phyloP scores from a whole-genome alignment of 2,329 filamentous ascomycete genomes.

The Alternaria arbusti region DNA sequence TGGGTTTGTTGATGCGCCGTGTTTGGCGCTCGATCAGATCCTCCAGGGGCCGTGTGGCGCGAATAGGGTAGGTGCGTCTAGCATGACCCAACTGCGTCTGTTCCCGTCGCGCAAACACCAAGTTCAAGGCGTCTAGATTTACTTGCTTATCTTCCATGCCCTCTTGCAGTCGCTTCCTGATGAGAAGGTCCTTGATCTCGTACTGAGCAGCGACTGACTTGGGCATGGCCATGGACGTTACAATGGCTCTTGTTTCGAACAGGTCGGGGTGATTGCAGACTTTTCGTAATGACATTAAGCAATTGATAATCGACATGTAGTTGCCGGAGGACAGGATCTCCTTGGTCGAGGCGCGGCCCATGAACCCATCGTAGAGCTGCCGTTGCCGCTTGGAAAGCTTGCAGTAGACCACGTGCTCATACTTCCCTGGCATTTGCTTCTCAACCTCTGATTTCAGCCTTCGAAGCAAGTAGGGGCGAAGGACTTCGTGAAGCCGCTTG shows the following conservation, averaged over 20 bases:
- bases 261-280: slow-evolving; percentile 98
- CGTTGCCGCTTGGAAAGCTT: slow-evolving; percentile 93
- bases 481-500: slow-evolving; percentile 88
- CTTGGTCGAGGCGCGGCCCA: slow-evolving; percentile 86
- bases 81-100: slow-evolving; percentile 60
- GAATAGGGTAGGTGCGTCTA: slow-evolving; percentile 52
- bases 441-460: slow-evolving; percentile 96
- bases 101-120: slow-evolving; percentile 76
- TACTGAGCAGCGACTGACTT: slow-evolving; percentile 78
- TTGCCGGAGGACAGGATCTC: slow-evolving; percentile 91
- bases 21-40: slow-evolving; percentile 76
- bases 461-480: slow-evolving; percentile 88
- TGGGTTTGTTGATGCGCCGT: slow-evolving; percentile 57
- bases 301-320: slow-evolving; percentile 97
- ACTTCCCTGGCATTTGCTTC: slow-evolving; percentile 98
- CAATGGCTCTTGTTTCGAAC: slow-evolving; percentile 94
- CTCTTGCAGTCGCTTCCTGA: slow-evolving; percentile 71
- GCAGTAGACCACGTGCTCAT: slow-evolving; percentile 96
- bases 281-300: slow-evolving; percentile 94
- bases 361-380: slow-evolving; percentile 94
- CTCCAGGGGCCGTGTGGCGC: slow-evolving; percentile 72
- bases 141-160: slow-evolving; percentile 68
- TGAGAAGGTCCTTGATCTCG: slow-evolving; percentile 71
- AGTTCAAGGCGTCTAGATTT: slow-evolving; percentile 78
- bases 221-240: slow-evolving; percentile 93